Base-by-base conservation (phyloP, 257 asterid genomes). In the Ocimum tenuiflorum region DNA sequence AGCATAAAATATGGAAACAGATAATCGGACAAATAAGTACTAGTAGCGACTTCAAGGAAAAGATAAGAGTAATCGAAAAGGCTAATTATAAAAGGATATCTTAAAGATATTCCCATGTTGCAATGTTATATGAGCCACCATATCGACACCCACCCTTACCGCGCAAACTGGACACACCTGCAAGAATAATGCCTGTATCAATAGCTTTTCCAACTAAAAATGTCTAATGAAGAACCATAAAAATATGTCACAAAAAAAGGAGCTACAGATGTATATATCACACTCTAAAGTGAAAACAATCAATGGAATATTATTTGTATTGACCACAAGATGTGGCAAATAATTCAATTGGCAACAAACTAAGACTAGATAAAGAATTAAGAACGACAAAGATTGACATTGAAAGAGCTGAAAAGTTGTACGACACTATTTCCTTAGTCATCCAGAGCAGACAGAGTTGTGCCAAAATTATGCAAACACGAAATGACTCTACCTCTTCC, bases 121-220 rank as follows among this genome's bases (percentile, higher is more conserved):
- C 88, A 88, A 80, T 62, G 94, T 88, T 66, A 94, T 84, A 72
- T 94, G 99, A 12, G 97, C 88, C 27, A 94, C 96, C 99, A 94
- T 90, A 79, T 94, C 96, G 22, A 85, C 89, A 49, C 91, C 97
- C 83, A 90, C 97, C 85, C 94, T 83, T 83, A 82, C 73, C 51
- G 84, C 69, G 66, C 97, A 94, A 75, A 90, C 87, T 58, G 97
- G 99, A 77, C 99, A 94, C 51, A 90, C 95, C 99, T 94, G 95
- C 76, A 75, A 68, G 53, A 39, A 39, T 62, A 63, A 46, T 63
- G 42, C 36, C 23, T 18, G 36, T 31, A 55, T 72, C 11, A 64
- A 55, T 48, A 75, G 15, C 2, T 20, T 71, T 15, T 52, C 46
- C 17, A 65, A 33, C 24, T 35, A 11, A 41, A 14, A 29, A 11